Base-by-base conservation (phyloP, 2,329 filamentous ascomycete genomes). In the Neopestalotiopsis sp. region DNA sequence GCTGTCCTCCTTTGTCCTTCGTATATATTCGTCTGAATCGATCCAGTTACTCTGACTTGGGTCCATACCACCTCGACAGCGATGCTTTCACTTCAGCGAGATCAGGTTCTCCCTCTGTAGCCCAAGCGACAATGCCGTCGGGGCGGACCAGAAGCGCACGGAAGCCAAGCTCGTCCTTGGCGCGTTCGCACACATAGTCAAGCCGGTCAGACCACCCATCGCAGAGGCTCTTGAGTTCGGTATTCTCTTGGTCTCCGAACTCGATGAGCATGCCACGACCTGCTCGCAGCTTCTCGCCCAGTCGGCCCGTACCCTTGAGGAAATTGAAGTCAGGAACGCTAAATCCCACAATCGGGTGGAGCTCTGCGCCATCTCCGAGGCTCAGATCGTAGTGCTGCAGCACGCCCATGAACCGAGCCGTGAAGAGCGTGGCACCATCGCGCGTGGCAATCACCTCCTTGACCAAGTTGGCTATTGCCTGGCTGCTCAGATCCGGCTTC, bases 251-350 rank as follows among this genome's bases (percentile, higher is more conserved):
- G 3, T 62, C 30, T 10, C 59, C 59, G 28, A 79, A 75, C 28
- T 78, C 74, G 4, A 80, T 57, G 2, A 80, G 59, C 68, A 81
- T 57, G 1, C 75, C 78, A 14, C 69, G 68, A 1, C 75, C 80
- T 1, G 66, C 42, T 24, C 72, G 72, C 67, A 82, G 64, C 70
- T 76, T 76, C 9, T 73, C 56, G 1, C 79, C 78, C 5, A 82
- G 69, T 61, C 77, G 59, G 30, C 32, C 59, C 1, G 59, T 34
- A 1, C 73, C 74, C 32, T 76, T 72, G 17, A 61, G 53, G 4
- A 79, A 68, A 42, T 78, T 75, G 59, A 82, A 79, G 61, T 81
- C 76, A 4, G 79, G 81, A 10, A 75, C 76, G 71, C 80, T 81
- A 64, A 73, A 72, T 4, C 81, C 81, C 28, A 81, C 76, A 5